Conservation (phyloP, 805 yeast species). For the Cyberlindnera suaveolens region DNA sequence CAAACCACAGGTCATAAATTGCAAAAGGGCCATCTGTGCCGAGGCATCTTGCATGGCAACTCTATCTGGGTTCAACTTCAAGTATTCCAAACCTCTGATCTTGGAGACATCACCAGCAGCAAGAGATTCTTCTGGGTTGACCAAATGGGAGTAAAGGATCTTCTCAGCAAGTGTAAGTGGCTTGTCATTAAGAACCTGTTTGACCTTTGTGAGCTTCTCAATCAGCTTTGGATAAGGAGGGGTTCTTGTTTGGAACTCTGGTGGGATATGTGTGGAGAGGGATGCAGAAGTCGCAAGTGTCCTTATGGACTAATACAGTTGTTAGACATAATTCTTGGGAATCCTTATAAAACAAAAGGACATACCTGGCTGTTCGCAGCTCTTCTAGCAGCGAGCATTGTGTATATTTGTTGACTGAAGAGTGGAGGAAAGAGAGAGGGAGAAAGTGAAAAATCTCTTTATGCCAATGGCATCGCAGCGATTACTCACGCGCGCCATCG, state of each 20-base stretch:
- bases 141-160: conserved; percentile 86
- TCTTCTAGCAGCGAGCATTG: conserved; percentile 3
- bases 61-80: conserved; percentile 93
- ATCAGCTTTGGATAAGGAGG: conserved; percentile 85
- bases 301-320: background rate
- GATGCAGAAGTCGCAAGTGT: conserved; percentile 2
- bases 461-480: conserved; percentile 2
- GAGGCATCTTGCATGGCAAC: conserved; percentile 99
- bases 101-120: conserved; percentile 44
- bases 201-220: conserved; percentile 55
- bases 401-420: background rate
- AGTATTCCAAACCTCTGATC: conserved; percentile 81
- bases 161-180: conserved; percentile 95
- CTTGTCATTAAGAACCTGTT: conserved; percentile 53
- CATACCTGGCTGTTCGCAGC: background rate
- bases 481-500: conserved; percentile 1
- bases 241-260: conserved; percentile 58
- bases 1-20: conserved; percentile 96
- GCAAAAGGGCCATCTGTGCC: conserved; percentile 98
- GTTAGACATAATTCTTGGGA: background rate
- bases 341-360: background rate
- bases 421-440: background rate
- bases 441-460: background rate
- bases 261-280: conserved; percentile 33
- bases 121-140: conserved; percentile 79